phyloP scores from a whole-genome alignment of 768 basidiomycete species.

The Auricularia sp. region DNA sequence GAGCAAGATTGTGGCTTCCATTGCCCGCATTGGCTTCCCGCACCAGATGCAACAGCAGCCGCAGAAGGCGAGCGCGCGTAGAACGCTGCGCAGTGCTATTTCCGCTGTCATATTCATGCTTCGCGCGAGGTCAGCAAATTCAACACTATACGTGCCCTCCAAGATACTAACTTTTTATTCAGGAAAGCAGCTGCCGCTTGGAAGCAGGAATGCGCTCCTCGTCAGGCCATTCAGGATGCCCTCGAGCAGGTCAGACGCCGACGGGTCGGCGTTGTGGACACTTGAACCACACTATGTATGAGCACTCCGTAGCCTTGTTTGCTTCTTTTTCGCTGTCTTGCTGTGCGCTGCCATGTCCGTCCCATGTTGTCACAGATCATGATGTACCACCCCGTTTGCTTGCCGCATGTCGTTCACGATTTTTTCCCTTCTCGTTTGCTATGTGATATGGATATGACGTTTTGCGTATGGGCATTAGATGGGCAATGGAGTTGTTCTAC shows the following conservation, averaged over 20 bases:
- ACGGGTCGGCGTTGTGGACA: constrained; percentile 20
- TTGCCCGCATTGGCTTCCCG: constrained; percentile 67
- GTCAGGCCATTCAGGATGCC: constrained; percentile 52
- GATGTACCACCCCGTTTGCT: background rate
- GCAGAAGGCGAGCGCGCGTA: constrained; percentile 26
- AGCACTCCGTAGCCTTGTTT: background rate
- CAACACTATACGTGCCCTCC: too few relatives aligned
- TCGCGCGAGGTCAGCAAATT: constrained; percentile 44
- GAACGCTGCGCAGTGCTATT: constrained; percentile 47
- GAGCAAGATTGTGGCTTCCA: constrained; percentile 59
- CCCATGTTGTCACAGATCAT: background rate
- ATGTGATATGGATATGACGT: background rate
- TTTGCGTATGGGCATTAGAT: background rate
- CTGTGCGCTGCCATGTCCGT: background rate
- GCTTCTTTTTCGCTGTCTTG: background rate
- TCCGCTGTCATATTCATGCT: constrained; percentile 53
- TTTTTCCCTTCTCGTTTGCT: background rate
- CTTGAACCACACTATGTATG: background rate
- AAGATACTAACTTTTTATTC: background rate
- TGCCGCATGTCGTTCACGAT: background rate
- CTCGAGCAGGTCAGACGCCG: constrained; percentile 58
- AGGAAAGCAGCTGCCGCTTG: constrained; percentile 56
- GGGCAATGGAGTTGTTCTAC: background rate
- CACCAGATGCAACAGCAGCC: constrained; percentile 21
- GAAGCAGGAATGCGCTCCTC: constrained; percentile 51